Base-by-base conservation (phyloP, 192 early-diverging fungal genomes). In the Coemansia sp. region DNA sequence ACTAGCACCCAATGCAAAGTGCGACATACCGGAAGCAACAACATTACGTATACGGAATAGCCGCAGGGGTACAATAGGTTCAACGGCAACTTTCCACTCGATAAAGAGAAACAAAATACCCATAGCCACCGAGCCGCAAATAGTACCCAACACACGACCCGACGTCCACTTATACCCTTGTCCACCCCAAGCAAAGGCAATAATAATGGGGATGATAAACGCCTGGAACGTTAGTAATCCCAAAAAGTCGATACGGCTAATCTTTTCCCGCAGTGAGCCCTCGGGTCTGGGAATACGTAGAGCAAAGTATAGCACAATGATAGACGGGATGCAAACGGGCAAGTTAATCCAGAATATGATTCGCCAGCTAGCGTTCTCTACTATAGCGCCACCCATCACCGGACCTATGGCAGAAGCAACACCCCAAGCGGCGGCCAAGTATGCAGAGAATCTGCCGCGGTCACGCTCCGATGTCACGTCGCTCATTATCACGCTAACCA, bases 141-240 rank as follows among this genome's bases (percentile, higher is more conserved):
- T 87, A n/a, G 87, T 74, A 0, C 65, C 78, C 68, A 95, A 89
- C 31, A 91, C 88, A 24, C 84, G 72, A 3, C 90, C 81, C 36
- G 86, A 86, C 34, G 72, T 74, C 95, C 94, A 97, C 0, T 83
- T 84, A 84, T 91, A 91, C 4, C 84, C 84, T 63, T 85, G 81
- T 6, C 95, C 95, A 60, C 92, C 95, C 83, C 91, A 90, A 34
- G 92, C 84, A 39, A 93, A 85, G 2, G 94, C 93, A 13, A 93
- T 72, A 16, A 95, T 84, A 40, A 98, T 69, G 9, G 84, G 84
- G 24, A 89, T 74, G 24, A 91, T 87, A 34, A 86, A 84, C 31
- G 73, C 58, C 70, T 90, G 76, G 57, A 93, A 81, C 2, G 87
- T 33, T 18, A 83, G 9, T 12, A 87, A 67, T 6, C 94, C 94